phyloP scores from a whole-genome alignment of 108 stramenopile genomes.

The Cyclotella distinguenda region DNA sequence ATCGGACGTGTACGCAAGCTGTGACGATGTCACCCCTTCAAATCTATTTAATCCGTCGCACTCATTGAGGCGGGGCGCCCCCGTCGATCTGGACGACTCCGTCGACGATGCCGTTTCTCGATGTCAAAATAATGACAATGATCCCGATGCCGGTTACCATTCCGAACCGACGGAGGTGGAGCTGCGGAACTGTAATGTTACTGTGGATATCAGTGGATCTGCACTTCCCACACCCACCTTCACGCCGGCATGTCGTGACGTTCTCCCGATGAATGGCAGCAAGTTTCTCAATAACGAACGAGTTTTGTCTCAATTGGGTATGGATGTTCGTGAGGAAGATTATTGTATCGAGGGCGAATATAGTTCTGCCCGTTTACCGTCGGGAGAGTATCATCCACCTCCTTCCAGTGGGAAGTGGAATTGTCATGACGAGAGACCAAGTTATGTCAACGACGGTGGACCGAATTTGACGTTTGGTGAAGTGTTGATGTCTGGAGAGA shows the following conservation, averaged over 20 bases:
- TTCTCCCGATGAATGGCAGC: background rate
- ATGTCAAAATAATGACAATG: background rate
- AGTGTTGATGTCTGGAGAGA: background rate
- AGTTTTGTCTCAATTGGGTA: conserved; percentile 28
- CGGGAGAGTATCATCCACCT: no score
- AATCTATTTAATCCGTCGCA: background rate
- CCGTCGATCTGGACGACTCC: conserved; percentile 5
- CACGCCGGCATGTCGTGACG: background rate
- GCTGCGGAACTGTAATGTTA: background rate
- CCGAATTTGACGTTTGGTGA: background rate
- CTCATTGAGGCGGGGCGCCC: background rate
- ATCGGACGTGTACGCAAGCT: background rate
- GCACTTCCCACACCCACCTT: background rate
- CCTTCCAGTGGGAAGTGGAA: conserved; percentile 14
- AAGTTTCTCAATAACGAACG: conserved; percentile 7
- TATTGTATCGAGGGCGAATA: conserved; percentile 30
- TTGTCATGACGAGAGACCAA: conserved; percentile 1
- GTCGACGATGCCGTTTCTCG: background rate
- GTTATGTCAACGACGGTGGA: background rate
- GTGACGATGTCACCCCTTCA: background rate
- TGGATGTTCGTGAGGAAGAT: conserved; percentile 36
- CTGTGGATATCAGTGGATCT: background rate
- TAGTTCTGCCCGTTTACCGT: no score
- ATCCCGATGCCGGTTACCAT: background rate
- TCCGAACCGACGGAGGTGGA: conserved; percentile 4